phyloP scores from a whole-genome alignment of 2,329 filamentous ascomycete genomes.

The Cadophora sp. region DNA sequence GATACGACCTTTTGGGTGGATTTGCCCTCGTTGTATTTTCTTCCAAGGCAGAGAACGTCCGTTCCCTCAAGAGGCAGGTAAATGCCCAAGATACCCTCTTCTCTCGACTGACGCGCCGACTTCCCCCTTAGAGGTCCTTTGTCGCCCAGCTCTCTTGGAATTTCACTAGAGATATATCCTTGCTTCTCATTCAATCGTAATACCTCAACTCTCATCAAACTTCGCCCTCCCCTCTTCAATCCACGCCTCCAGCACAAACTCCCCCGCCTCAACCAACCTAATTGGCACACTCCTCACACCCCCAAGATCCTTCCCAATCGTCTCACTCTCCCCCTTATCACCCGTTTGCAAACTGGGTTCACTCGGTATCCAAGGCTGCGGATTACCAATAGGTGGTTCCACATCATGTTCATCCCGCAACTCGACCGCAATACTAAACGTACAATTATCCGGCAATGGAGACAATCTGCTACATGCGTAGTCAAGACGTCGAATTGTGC shows the following conservation, averaged over 20 bases:
- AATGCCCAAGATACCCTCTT: no score
- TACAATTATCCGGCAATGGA: slow-evolving; percentile 68
- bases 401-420: slow-evolving; percentile 61
- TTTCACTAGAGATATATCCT: no score
- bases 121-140: no score
- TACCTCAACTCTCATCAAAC: slow-evolving; percentile 12
- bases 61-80: no score
- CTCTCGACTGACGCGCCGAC: no score
- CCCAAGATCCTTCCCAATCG: slow-evolving; percentile 50
- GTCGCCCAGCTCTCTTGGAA: no score
- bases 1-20: no score
- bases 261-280: slow-evolving; percentile 67
- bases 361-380: slow-evolving; percentile 67
- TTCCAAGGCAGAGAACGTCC: no score
- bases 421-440: slow-evolving; percentile 80
- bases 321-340: slow-evolving; percentile 41
- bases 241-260: slow-evolving; percentile 73
- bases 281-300: slow-evolving; percentile 65
- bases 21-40: no score
- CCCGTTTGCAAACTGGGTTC: slow-evolving; percentile 50
- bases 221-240: slow-evolving; percentile 63
- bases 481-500: slow-evolving; percentile 67
- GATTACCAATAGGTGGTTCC: slow-evolving; percentile 63
- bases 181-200: no score
- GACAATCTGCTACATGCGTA: slow-evolving; percentile 64